These are phyloP conservation scores for Hypoxylon cercidicola DNA, from an alignment of 495 filamentous ascomycete genomes.

Conservation along the genomic window DNA sequence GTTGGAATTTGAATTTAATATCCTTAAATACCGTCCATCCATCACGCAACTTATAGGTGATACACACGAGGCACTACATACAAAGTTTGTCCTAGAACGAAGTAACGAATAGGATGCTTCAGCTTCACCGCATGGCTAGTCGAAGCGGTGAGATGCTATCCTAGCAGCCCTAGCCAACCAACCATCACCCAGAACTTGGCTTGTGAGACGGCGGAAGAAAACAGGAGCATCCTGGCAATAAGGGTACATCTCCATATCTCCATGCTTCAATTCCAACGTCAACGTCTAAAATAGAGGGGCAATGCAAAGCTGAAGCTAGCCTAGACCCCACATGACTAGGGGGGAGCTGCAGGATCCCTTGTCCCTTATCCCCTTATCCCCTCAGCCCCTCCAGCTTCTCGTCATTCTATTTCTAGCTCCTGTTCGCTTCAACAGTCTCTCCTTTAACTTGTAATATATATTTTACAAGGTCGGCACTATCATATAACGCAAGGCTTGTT, in stretches of 20 bases:
- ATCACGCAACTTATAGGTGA: not conserved
- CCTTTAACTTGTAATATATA: not conserved
- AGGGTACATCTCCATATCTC: not conserved
- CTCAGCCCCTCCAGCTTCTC: conserved; percentile 34
- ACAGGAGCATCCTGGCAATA: conserved; percentile 12
- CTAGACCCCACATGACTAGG: not conserved
- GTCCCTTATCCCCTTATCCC: conserved; percentile 27
- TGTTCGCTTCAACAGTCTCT: conserved; percentile 10
- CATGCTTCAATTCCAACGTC: conserved; percentile 2
- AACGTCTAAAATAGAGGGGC: conserved; percentile 29
- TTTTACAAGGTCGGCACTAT: not conserved
- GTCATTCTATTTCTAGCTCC: conserved; percentile 19
- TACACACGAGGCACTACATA: conserved; percentile 21
- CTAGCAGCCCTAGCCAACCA: conserved; percentile 16
- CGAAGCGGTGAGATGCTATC: conserved; percentile 35
- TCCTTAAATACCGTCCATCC: conserved; percentile 1
- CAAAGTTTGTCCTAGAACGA: conserved; percentile 16
- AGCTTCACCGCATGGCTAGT: conserved; percentile 28
- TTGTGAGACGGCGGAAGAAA: conserved; percentile 13
- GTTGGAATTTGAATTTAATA: conserved; percentile 19
- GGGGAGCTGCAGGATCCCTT: conserved; percentile 19
- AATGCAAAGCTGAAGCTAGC: conserved; percentile 34
- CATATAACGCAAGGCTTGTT: not conserved
- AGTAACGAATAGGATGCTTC: conserved; percentile 28
- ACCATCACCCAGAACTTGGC: not conserved